A percentile compares a stretch with the other conserved stretches of the same genome.
Evolutionary conservation across 441 rosid species (phyloP).

Genomic region (Populus hybrid): DNA sequence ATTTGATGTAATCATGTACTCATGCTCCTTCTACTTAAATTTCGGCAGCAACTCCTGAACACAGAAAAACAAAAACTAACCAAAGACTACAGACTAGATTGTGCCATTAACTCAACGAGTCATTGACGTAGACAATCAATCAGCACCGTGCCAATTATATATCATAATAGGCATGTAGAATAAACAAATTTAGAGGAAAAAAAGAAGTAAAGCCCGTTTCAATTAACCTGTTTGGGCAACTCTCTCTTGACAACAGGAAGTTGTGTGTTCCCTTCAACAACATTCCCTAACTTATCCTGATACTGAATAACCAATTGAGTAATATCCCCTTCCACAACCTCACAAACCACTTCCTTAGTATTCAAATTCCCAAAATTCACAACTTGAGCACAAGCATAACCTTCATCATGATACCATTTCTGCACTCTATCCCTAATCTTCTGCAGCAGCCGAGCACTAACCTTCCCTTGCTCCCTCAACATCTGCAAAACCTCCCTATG

Average conservation of each 20-base stretch:
- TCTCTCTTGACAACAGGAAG: slow-evolving; percentile 78
- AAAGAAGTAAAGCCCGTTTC: background rate
- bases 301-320: slow-evolving; percentile 81
- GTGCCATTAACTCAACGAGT: background rate
- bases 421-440: slow-evolving; percentile 89
- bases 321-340: slow-evolving; percentile 95
- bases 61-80: background rate
- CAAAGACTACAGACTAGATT: background rate
- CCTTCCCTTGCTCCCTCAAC: slow-evolving; percentile 73
- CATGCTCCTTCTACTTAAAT: background rate
- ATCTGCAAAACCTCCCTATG: slow-evolving; percentile 66
- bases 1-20: background rate
- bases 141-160: background rate
- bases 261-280: slow-evolving; percentile 91
- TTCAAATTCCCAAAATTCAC: slow-evolving; percentile 96
- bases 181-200: background rate
- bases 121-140: background rate
- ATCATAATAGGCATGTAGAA: background rate
- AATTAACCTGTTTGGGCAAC: slow-evolving; percentile 73
- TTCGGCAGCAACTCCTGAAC: background rate
- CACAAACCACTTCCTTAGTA: slow-evolving; percentile 80
- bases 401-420: slow-evolving; percentile 94
- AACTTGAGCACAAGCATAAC: slow-evolving; percentile 95
- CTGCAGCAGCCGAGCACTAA: slow-evolving; percentile 88
- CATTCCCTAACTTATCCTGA: slow-evolving; percentile 94